Conservation (phyloP, 257 asterid genomes). For the Gynochthodes officinalis region DNA sequence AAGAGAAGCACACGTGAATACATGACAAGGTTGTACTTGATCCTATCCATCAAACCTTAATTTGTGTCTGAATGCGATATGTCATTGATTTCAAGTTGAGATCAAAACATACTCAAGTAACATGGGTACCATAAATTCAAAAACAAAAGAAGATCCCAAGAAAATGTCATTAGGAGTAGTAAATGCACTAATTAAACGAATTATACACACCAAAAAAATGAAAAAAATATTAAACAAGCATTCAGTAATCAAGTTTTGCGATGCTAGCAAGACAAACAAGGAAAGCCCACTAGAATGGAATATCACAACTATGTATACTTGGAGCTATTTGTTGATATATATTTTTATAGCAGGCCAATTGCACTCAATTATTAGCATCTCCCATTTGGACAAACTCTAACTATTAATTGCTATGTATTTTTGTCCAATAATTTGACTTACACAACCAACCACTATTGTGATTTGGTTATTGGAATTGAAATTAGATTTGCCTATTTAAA, state of each 20-base stretch:
- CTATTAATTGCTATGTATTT: neutral
- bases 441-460: neutral
- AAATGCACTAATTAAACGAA: too few species aligned
- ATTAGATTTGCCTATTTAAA: too few species aligned
- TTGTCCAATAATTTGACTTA: neutral
- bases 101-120: neutral
- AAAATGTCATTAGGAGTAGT: too few species aligned
- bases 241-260: neutral
- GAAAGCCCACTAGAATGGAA: slow-evolving; percentile 3
- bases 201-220: too few species aligned
- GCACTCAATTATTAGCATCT: neutral
- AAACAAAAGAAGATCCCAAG: too few species aligned
- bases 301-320: too few species aligned
- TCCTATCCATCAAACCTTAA: neutral
- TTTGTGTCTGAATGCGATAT: neutral
- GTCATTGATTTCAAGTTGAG: neutral
- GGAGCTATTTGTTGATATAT: neutral
- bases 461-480: neutral
- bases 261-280: neutral
- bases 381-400: too few species aligned
- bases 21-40: slow-evolving; percentile 1
- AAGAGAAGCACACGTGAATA: slow-evolving; percentile 6
- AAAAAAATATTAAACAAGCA: too few species aligned
- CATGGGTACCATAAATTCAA: too few species aligned
- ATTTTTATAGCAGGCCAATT: neutral